Evolutionary conservation across 345 rosid genomes (phyloP), one percentile per base, ranked within the genome.

Genomic region (Abelmoschus esculentus): DNA sequence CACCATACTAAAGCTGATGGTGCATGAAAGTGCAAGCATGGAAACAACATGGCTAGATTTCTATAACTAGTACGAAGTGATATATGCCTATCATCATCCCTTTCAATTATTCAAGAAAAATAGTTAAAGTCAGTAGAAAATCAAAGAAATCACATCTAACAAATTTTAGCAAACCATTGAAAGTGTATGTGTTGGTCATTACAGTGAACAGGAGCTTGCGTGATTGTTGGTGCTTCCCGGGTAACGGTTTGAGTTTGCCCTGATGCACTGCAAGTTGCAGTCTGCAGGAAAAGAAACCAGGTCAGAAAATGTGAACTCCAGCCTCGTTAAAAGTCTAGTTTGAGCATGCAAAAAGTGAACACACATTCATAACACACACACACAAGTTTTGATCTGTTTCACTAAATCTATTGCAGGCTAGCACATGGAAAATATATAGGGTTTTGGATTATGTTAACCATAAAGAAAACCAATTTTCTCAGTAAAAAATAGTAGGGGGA

Each of bases 211-310:
- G 95, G 98, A 75, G 98, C 96, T 80, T 86, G 87, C 28, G 97
- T 93, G 57, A 90, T 86, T 26, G 96, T 89, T 42, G 92, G 96
- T 18, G 96, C 85, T 76, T 93, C 85, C 4, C 83, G 86, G 3
- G 86, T 82, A 59, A 93, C 67, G 2, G 98, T 93, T 76, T 90
- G 93, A 60, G 97, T 90, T 76, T 93, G 96, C 70, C 92, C 98
- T 22, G 85, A 79, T 26, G 85, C 83, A 36, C 87, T 85, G 74
- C 91, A 87, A 73, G 80, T 83, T 7, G 89, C 84, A 69, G 78
- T 85, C 92, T 90, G 86, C 86, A 78, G 63, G 56, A 59, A 58
- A 22, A 22, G 22, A 29, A 22, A 59, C 6, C 63, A 69, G 13
- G 14, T 55, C 40, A 55, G 54, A 36, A 42, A 38, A 18, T 38